Percentiles rank a stretch among this genome's conserved stretches.
Evolutionary conservation across 2,329 filamentous ascomycete species (phyloP).

Genomic region (Zymoseptoria ardabiliae): DNA sequence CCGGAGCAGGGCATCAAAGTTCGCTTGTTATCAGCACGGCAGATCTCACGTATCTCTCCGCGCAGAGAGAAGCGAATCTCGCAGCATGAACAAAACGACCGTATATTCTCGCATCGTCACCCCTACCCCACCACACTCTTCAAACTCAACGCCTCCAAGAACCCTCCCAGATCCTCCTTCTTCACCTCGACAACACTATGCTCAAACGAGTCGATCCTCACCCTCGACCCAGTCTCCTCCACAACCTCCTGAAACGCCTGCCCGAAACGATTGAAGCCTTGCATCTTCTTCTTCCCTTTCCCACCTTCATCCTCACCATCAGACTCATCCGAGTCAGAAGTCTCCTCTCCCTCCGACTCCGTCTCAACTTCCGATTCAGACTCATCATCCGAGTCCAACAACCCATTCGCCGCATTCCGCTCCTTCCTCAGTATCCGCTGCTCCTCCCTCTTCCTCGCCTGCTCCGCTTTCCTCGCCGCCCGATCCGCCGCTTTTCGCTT

Average conservation of each 20-base stretch:
- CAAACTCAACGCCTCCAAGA: slow-evolving; percentile 85
- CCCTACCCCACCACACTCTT: slow-evolving; percentile 74
- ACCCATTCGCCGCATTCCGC: slow-evolving; percentile 50
- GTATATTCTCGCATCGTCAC: neutral
- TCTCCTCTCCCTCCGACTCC: slow-evolving; percentile 28
- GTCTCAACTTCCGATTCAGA: slow-evolving; percentile 49
- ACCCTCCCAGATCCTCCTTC: slow-evolving; percentile 86
- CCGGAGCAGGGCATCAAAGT: too few species aligned
- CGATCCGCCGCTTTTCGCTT: slow-evolving; percentile 50
- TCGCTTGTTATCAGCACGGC: too few species aligned
- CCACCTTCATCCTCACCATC: slow-evolving; percentile 47
- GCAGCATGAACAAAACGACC: too few species aligned
- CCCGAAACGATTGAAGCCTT: slow-evolving; percentile 82
- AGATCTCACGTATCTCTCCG: too few species aligned
- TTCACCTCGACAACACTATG: slow-evolving; percentile 96
- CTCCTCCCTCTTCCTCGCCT: slow-evolving; percentile 50
- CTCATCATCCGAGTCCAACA: slow-evolving; percentile 38
- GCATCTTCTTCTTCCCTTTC: slow-evolving; percentile 52
- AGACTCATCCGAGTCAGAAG: slow-evolving; percentile 21
- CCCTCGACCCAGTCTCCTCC: slow-evolving; percentile 78
- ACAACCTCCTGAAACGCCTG: slow-evolving; percentile 94
- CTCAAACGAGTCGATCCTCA: slow-evolving; percentile 93
- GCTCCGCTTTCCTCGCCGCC: slow-evolving; percentile 44
- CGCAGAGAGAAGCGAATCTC: too few species aligned
- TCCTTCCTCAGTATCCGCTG: slow-evolving; percentile 53